Evolutionary conservation across 2,329 filamentous ascomycete species (phyloP), one percentile per base, ranked within the genome.

Genomic region (Cladosporium velox): DNA sequence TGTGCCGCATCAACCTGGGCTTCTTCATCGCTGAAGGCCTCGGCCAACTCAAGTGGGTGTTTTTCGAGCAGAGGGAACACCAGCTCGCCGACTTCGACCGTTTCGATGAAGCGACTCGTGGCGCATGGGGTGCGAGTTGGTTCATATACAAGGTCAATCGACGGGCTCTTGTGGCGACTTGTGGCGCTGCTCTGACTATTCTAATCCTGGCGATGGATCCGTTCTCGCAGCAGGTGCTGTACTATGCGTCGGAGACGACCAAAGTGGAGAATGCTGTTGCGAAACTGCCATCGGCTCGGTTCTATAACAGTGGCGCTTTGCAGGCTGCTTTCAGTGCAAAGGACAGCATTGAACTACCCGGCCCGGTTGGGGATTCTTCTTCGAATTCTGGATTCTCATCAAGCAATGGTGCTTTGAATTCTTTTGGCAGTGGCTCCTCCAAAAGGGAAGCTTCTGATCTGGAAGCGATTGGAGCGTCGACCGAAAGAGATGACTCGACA

Each of bases 1-100:
- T 57, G 28, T 57, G 52, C 28, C 52, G 52, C 3, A 57, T 57
- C 28, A 57, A 32, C 28, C 5, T 57, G 8, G 52, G 28, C 7
- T 57, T 57, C 28, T 57, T 65, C 10, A 38, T 59, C 10, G 59
- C 65, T 2, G 65, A 66, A 41, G 64, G 65, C 10, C 57, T 68
- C 34, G 60, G 65, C n/a, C 67, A 68, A 54, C 65, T 68, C 44
- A 68, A 66, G 32, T 68, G 67, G 67, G 38, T 58, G 15, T 66
- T 64, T 35, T 66, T 61, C 49, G 52, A 66, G 47, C 55, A 66
- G 47, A 51, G 60, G 21, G 26, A 32, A 24, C 66, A 64, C 21
- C 34, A 18, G 6, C 41, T 68, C 3, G 35, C 18, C 4, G 67
- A 68, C n/a, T 62, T 62, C n/a, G 28, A 35, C 18, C 18, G 12